Conservation (phyloP, 2,329 filamentous ascomycete species). For the Fusarium floridanum region DNA sequence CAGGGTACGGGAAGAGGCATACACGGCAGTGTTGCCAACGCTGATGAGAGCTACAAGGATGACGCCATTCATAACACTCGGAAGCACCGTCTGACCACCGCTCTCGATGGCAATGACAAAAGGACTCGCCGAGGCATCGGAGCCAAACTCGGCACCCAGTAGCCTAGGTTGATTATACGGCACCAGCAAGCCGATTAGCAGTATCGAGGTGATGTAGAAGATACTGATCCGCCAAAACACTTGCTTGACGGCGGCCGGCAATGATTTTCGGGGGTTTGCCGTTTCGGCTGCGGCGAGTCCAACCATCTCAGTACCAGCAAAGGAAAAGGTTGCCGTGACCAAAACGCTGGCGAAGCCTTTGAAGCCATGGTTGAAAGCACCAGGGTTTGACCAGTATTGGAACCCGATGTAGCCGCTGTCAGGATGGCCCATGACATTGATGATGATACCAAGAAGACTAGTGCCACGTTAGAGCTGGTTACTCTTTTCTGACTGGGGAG, state of each 20-base stretch:
- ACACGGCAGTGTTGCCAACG: slow-evolving; percentile 91
- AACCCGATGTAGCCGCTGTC: slow-evolving; percentile 83
- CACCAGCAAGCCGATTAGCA: slow-evolving; percentile 84
- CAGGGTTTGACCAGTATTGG: slow-evolving; percentile 80
- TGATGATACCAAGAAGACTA: slow-evolving; percentile 84
- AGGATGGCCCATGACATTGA: slow-evolving; percentile 84
- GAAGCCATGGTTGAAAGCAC: slow-evolving; percentile 84
- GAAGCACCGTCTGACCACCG: slow-evolving; percentile 82
- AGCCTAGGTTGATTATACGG: slow-evolving; percentile 77
- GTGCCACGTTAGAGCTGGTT: slow-evolving; percentile 2
- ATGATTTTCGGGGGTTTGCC: slow-evolving; percentile 79
- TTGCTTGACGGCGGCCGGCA: slow-evolving; percentile 90
- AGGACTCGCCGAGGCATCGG: slow-evolving; percentile 82
- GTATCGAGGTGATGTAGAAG: slow-evolving; percentile 88
- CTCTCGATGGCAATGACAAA: slow-evolving; percentile 93
- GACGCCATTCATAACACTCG: slow-evolving; percentile 92
- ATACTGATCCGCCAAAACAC: slow-evolving; percentile 94
- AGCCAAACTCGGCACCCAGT: slow-evolving; percentile 64
- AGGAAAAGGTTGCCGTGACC: slow-evolving; percentile 81
- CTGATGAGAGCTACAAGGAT: slow-evolving; percentile 93
- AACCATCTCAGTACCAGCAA: slow-evolving; percentile 80
- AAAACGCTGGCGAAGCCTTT: slow-evolving; percentile 84
- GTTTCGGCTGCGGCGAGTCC: slow-evolving; percentile 83
- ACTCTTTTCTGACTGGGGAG: background rate
- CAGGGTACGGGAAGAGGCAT: slow-evolving; percentile 79